phyloP scores from a whole-genome alignment of 441 rosid genomes.

The Monsonia emarginata region DNA sequence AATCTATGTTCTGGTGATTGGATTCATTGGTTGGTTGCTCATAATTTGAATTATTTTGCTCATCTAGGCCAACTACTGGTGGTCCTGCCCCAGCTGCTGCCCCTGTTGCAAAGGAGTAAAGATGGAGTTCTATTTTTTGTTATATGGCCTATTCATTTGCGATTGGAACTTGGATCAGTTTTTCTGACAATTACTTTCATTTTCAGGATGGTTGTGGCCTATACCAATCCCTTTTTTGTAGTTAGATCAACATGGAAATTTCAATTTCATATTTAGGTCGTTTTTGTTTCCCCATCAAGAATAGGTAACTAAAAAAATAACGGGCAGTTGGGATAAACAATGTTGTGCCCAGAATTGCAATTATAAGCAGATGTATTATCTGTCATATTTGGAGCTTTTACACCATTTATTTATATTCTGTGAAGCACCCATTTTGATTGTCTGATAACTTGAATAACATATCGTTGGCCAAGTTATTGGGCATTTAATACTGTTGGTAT shows the following conservation, averaged over 20 bases:
- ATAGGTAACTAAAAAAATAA: neutral
- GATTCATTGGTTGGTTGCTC: neutral
- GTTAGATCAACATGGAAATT: neutral
- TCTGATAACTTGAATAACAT: too few relatives aligned
- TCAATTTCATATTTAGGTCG: neutral
- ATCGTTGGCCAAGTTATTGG: too few relatives aligned
- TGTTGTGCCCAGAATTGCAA: neutral
- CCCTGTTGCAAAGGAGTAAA: slow-evolving; percentile 31
- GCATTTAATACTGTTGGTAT: too few relatives aligned
- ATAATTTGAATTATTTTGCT: slow-evolving; percentile 7
- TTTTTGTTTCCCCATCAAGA: neutral
- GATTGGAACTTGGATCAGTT: neutral
- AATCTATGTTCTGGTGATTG: neutral
- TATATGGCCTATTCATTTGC: neutral
- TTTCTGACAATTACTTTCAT: neutral
- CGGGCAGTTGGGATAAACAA: neutral
- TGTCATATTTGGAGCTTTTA: too few relatives aligned
- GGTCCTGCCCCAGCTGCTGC: slow-evolving; percentile 43
- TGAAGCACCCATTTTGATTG: too few relatives aligned
- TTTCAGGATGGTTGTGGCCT: neutral
- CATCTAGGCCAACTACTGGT: slow-evolving; percentile 59
- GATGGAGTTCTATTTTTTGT: neutral
- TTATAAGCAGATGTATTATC: neutral
- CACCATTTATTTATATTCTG: too few relatives aligned
- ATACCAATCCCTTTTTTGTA: neutral